Evolutionary conservation across 148 eudicot species (phyloP), one percentile per base, ranked within the genome.

Genomic region (Spergularia marina): DNA sequence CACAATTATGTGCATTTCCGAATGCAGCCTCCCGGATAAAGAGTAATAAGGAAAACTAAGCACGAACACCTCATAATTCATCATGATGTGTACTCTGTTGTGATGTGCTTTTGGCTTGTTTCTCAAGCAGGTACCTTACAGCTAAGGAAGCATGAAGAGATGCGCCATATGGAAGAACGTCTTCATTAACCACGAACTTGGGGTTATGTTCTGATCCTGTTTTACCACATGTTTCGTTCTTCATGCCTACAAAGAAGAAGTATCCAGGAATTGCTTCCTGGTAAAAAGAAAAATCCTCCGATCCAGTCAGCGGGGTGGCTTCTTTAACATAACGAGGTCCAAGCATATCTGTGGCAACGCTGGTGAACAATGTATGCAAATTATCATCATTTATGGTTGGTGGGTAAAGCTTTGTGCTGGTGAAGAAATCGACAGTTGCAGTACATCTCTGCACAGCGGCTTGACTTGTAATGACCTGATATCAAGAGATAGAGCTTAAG

Each of bases 361-460:
- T 84, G 41, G 41, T 62, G 78, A 95, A 92, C 70, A 84, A 70
- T 23, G 78, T 65, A 40, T 95, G 98, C 78, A 95, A 84, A 53
- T 81, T 79, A 17, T 77, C 74, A 15, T 95, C 84, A 63, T 95
- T 95, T 55, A 87, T 79, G 39, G 92, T 86, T 8, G 94, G 89
- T 8, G 97, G 98, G 65, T 73, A 82, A 1, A 84, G 81, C 23
- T 76, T 80, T 30, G 85, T 76, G 4, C 72, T 66, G 40, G 65
- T 65, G 0, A 74, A 47, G 78, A 95, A 95, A 69, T 83, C 80
- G 20, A 95, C 86, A 13, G 92, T 89, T 57, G 97, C 98, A n/a
- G 91, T 88, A 85, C 99, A 95, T 78, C 99, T 84, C 44, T 91
- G 97, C 5, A 95, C 99, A 6, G 91, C 81, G 17, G 99, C 96